Evolutionary conservation across 306 rosid genomes (phyloP).

Genomic region (Acacia crassicarpa): DNA sequence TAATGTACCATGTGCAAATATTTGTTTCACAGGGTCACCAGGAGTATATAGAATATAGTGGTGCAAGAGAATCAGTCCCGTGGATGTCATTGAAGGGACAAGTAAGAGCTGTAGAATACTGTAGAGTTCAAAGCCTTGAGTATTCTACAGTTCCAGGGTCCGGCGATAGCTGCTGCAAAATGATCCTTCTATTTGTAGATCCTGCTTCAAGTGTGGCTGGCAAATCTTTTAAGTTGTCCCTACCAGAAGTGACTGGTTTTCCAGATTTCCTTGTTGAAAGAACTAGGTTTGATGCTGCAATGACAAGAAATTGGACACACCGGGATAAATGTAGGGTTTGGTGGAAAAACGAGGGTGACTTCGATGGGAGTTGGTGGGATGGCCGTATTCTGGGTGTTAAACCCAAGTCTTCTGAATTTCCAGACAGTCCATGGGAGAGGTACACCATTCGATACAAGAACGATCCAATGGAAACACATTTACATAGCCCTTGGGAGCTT

Average conservation of each 20-base stretch:
- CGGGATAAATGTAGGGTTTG: slow-evolving; percentile 97
- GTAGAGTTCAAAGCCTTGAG: slow-evolving; percentile 67
- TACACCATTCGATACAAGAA: slow-evolving; percentile 70
- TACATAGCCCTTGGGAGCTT: slow-evolving; percentile 99
- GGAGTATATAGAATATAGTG: slow-evolving; percentile 67
- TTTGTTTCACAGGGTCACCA: slow-evolving; percentile 81
- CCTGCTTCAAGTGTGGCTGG: slow-evolving; percentile 58
- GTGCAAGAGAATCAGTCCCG: slow-evolving; percentile 69
- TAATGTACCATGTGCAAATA: slow-evolving; percentile 27
- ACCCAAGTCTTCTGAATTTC: slow-evolving; percentile 74
- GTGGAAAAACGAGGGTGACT: slow-evolving; percentile 88
- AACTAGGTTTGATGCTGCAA: slow-evolving; percentile 74
- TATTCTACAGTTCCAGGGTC: slow-evolving; percentile 86
- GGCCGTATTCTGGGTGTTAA: slow-evolving; percentile 66
- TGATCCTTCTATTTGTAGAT: slow-evolving; percentile 79
- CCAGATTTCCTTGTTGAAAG: slow-evolving; percentile 96
- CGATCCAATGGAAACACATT: slow-evolving; percentile 65
- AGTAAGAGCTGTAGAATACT: slow-evolving; percentile 77
- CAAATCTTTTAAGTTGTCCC: slow-evolving; percentile 73
- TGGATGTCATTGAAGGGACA: slow-evolving; percentile 65
- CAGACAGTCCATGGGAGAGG: slow-evolving; percentile 96
- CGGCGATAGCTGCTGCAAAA: slow-evolving; percentile 99
- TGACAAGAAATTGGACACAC: slow-evolving; percentile 81
- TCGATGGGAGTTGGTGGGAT: slow-evolving; percentile 93
- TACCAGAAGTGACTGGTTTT: slow-evolving; percentile 85